Conservation (phyloP, 2,329 filamentous ascomycete species). For the Teratosphaeria pseudoeucalypti region DNA sequence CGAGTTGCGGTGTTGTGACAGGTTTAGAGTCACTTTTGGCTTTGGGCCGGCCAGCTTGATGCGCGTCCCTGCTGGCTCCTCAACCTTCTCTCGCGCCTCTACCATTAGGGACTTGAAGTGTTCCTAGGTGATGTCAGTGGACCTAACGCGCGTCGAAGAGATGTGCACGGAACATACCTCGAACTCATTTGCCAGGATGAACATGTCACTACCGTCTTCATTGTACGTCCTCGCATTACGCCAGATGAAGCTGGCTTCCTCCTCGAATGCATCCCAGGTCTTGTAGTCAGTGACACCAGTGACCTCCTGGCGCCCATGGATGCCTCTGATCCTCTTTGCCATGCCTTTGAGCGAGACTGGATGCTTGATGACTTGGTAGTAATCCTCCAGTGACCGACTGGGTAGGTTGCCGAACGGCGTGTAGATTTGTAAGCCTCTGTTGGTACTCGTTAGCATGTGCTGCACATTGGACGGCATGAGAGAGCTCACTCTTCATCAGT, state of each 20-base stretch:
- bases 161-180: slow-evolving; percentile 46
- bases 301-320: slow-evolving; percentile 55
- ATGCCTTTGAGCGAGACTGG: slow-evolving; percentile 70
- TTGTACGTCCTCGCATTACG: slow-evolving; percentile 82
- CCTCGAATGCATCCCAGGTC: slow-evolving; percentile 71
- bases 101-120: slow-evolving; percentile 59
- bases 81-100: slow-evolving; percentile 61
- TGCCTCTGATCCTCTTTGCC: slow-evolving; percentile 65
- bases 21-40: slow-evolving; percentile 30
- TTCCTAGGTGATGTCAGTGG: slow-evolving; percentile 38
- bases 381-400: slow-evolving; percentile 65
- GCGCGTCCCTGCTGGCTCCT: slow-evolving; percentile 60
- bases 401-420: slow-evolving; percentile 72
- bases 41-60: slow-evolving; percentile 56
- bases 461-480: background rate
- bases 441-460: slow-evolving; percentile 3
- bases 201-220: slow-evolving; percentile 81
- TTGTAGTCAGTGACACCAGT: slow-evolving; percentile 59
- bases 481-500: slow-evolving; percentile 54
- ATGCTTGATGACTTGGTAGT: slow-evolving; percentile 73
- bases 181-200: slow-evolving; percentile 63
- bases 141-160: background rate
- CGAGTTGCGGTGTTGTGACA: slow-evolving; percentile 24
- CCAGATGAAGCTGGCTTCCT: slow-evolving; percentile 74
- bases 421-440: slow-evolving; percentile 55